Percentiles rank a stretch among this genome's conserved stretches.
Conservation (phyloP, 768 basidiomycete species). For the Macrolepiota dolichaula region DNA sequence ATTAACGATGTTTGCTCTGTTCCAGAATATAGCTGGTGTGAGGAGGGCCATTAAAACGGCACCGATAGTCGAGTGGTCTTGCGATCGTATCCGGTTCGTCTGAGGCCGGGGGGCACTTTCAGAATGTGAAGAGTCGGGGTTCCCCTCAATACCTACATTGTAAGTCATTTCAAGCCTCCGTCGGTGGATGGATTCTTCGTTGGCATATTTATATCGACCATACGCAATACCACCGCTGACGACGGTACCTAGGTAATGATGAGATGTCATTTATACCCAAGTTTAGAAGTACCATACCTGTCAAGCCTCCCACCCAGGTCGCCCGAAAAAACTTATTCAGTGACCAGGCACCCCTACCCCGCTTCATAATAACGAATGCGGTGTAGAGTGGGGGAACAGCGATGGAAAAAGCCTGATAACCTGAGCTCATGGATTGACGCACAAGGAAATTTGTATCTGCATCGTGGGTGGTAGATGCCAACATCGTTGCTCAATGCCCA, state of each 20-base stretch:
- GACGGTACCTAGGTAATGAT: conserved; percentile 35
- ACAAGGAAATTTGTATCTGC: conserved; percentile 67
- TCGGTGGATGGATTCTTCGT: conserved; percentile 42
- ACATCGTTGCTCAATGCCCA: not conserved
- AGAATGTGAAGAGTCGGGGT: not conserved
- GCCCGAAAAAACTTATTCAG: conserved; percentile 65
- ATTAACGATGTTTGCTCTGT: conserved; percentile 56
- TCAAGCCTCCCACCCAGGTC: conserved; percentile 67
- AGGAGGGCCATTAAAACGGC: conserved; percentile 59
- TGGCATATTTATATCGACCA: conserved; percentile 52
- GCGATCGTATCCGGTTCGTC: conserved; percentile 56
- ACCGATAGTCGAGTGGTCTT: conserved; percentile 79
- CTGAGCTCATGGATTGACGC: conserved; percentile 59
- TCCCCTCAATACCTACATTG: conserved; percentile 39
- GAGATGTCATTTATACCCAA: conserved; percentile 1
- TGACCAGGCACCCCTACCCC: conserved; percentile 51
- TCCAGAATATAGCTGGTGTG: conserved; percentile 73
- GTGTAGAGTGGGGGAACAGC: conserved; percentile 61
- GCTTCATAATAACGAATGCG: conserved; percentile 48
- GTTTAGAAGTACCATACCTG: conserved; percentile 34
- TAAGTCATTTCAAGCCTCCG: conserved; percentile 53
- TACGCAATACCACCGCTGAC: conserved; percentile 59
- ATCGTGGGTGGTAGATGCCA: conserved; percentile 30
- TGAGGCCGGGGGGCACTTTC: conserved; percentile 19
- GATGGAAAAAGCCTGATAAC: conserved; percentile 66